A percentile compares a stretch with the other conserved stretches of the same genome.
phyloP scores from a whole-genome alignment of 2,329 filamentous ascomycete genomes.

The Cercospora sp. region DNA sequence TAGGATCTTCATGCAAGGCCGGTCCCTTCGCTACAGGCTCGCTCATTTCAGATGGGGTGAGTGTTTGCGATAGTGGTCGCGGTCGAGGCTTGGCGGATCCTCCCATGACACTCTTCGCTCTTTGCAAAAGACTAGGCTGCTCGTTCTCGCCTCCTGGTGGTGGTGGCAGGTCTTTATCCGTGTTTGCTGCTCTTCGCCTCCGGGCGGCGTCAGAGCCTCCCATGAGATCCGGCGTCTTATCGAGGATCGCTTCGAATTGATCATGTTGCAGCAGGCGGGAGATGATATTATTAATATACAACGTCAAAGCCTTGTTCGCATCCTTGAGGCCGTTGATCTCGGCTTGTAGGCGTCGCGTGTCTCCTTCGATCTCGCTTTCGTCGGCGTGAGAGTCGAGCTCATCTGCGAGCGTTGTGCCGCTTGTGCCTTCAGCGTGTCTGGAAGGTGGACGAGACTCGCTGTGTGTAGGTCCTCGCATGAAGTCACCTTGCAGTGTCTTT shows the following conservation, averaged over 20 bases:
- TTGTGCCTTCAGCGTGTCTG: slow-evolving; percentile 34
- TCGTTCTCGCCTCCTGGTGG: slow-evolving; percentile 60
- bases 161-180: slow-evolving; percentile 82
- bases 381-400: slow-evolving; percentile 72
- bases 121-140: slow-evolving; percentile 54
- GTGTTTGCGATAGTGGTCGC: slow-evolving; percentile 37
- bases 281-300: slow-evolving; percentile 99
- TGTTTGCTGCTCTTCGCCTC: slow-evolving; percentile 43
- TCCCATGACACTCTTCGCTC: slow-evolving; percentile 62
- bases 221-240: slow-evolving; percentile 70
- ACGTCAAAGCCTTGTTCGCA: slow-evolving; percentile 92
- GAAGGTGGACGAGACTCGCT: slow-evolving; percentile 58
- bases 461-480: slow-evolving; percentile 29
- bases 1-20: slow-evolving; percentile 57
- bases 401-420: slow-evolving; percentile 70
- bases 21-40: not conserved
- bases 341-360: slow-evolving; percentile 67
- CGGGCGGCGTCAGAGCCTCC: slow-evolving; percentile 42
- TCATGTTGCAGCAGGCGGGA: slow-evolving; percentile 90
- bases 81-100: slow-evolving; percentile 36
- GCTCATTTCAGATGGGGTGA: slow-evolving; percentile 15
- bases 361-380: slow-evolving; percentile 56
- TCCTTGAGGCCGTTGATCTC: slow-evolving; percentile 82
- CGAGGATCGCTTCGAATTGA: slow-evolving; percentile 90
- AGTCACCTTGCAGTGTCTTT: slow-evolving; percentile 92